A percentile compares a stretch with the other conserved stretches of the same genome.
Conservation (phyloP, 306 rosid species). For the Calophaca sinica region DNA sequence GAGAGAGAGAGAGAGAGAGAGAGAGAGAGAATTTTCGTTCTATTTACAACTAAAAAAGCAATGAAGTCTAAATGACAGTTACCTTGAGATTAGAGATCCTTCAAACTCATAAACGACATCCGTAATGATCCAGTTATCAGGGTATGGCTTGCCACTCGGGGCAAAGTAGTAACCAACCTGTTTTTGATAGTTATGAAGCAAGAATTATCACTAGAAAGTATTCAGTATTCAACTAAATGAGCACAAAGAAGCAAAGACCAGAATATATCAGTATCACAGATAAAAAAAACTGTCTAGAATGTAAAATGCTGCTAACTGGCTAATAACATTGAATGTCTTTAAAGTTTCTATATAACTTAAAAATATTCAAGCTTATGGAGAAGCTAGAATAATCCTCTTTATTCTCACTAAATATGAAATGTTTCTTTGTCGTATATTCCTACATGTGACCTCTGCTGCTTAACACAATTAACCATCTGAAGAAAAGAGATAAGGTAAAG, state of each 20-base stretch:
- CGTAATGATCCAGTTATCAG: conserved; percentile 99
- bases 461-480: conserved; percentile 32
- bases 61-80: conserved; percentile 14
- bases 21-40: conserved; percentile 25
- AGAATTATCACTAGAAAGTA: conserved; percentile 42
- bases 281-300: too few species aligned
- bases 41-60: conserved; percentile 34
- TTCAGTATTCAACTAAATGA: conserved; percentile 3
- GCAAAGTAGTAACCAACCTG: conserved; percentile 99
- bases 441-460: conserved; percentile 31
- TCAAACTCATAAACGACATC: conserved; percentile 84
- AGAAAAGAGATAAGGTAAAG: conserved; percentile 28
- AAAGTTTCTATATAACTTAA: conserved; percentile 23
- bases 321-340: neutral
- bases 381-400: conserved; percentile 7
- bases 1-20: neutral
- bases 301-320: too few species aligned
- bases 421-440: conserved; percentile 29
- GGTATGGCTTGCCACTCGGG: conserved; percentile 99
- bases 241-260: conserved; percentile 34
- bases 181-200: conserved; percentile 55
- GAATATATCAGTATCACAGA: neutral
- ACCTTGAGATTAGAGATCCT: conserved; percentile 91
- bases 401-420: conserved; percentile 17
- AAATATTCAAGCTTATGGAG: conserved; percentile 13